Conservation (phyloP, 306 rosid species). For the Vicia sativa region DNA sequence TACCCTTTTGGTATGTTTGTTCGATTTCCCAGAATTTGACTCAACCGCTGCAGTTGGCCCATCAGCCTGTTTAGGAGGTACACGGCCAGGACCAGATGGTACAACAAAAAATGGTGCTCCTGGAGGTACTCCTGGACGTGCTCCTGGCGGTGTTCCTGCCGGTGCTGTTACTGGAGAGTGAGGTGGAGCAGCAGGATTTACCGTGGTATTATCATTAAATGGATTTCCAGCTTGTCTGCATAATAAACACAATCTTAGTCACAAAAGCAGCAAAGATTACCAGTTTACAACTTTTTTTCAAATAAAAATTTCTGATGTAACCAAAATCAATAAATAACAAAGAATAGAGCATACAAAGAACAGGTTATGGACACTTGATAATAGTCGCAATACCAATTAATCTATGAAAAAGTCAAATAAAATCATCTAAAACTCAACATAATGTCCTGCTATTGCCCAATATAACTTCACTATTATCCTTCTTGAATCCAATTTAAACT, state of each 20-base stretch:
- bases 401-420: conserved; percentile 18
- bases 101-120: conserved; percentile 47
- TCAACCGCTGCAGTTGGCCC: conserved; percentile 66
- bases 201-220: conserved; percentile 65
- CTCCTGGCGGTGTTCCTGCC: conserved; percentile 57
- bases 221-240: conserved; percentile 91
- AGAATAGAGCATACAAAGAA: conserved; percentile 10
- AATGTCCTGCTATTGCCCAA: conserved; percentile 8
- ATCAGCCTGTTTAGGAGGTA: conserved; percentile 66
- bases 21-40: conserved; percentile 60
- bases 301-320: conserved; percentile 15
- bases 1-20: conserved; percentile 64
- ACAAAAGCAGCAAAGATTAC: conserved; percentile 34
- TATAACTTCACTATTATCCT: not conserved
- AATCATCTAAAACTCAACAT: conserved; percentile 7
- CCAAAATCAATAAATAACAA: conserved; percentile 23
- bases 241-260: conserved; percentile 31
- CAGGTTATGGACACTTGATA: conserved; percentile 15
- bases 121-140: conserved; percentile 52
- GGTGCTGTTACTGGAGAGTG: conserved; percentile 51
- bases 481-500: too few species aligned
- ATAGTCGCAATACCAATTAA: conserved; percentile 1
- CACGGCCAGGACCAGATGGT: conserved; percentile 47
- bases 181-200: conserved; percentile 58
- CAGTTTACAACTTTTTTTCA: too few species aligned